Percentiles rank a stretch among this genome's conserved stretches.
phyloP scores from a whole-genome alignment of 2,329 filamentous ascomycete genomes.

The Neocucurbitaria cava region DNA sequence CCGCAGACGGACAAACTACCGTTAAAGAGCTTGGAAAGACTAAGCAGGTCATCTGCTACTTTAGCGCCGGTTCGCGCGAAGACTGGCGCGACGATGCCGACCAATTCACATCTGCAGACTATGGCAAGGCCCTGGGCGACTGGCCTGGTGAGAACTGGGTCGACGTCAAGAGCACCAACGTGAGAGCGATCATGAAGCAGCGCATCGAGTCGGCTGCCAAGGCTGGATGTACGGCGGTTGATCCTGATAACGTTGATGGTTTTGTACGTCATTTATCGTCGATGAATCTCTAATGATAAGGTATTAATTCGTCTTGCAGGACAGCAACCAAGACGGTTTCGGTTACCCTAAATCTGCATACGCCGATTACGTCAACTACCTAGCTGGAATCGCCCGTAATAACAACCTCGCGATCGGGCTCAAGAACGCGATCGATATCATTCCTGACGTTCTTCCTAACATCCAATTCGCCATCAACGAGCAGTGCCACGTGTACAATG shows the following conservation, averaged over 20 bases:
- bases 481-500: slow-evolving; percentile 65
- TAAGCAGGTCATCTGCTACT: slow-evolving; percentile 74
- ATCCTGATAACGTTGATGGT: slow-evolving; percentile 73
- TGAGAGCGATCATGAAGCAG: slow-evolving; percentile 67
- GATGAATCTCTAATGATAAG: no score
- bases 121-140: neutral
- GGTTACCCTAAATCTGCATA: slow-evolving; percentile 61
- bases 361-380: slow-evolving; percentile 65
- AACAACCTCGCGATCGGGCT: slow-evolving; percentile 68
- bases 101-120: slow-evolving; percentile 50
- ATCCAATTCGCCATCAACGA: slow-evolving; percentile 74
- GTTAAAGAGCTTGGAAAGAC: slow-evolving; percentile 55
- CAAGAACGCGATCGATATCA: slow-evolving; percentile 70
- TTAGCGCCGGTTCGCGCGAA: slow-evolving; percentile 73
- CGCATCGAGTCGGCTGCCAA: slow-evolving; percentile 64
- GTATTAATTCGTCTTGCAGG: neutral
- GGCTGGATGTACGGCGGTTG: slow-evolving; percentile 71
- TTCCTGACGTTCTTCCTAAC: slow-evolving; percentile 55
- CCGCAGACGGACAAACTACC: slow-evolving; percentile 44
- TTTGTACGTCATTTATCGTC: slow-evolving; percentile 54
- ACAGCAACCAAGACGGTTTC: slow-evolving; percentile 65
- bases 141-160: slow-evolving; percentile 67
- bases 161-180: slow-evolving; percentile 62
- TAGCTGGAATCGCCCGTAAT: slow-evolving; percentile 60
- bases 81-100: slow-evolving; percentile 63